Evolutionary conservation across 1,284 basidiomycete genomes (phyloP).

Genomic region (Apiotrichum sp.): DNA sequence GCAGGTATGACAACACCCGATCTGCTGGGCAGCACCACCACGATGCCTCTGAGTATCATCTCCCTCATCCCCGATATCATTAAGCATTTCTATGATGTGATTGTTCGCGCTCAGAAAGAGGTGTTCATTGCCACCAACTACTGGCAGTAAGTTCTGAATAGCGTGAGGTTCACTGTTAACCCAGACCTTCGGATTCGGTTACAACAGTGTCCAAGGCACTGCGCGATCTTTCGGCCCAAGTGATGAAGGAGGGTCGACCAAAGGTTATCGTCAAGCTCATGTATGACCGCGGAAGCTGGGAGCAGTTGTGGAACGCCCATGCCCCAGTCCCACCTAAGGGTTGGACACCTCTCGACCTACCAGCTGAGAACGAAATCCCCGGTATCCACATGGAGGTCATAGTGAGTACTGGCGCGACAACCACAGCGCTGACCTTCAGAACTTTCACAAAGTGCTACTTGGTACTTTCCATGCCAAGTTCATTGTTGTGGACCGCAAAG

Average conservation of each 20-base stretch:
- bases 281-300: conserved; percentile 61
- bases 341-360: conserved; percentile 57
- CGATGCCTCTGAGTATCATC: conserved; percentile 51
- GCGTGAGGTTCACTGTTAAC: neutral
- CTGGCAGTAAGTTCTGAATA: conserved; percentile 46
- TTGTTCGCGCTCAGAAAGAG: conserved; percentile 55
- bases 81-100: conserved; percentile 54
- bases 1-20: conserved; percentile 54
- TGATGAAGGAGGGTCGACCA: conserved; percentile 49
- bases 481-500: conserved; percentile 64
- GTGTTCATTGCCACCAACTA: conserved; percentile 60
- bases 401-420: conserved; percentile 25
- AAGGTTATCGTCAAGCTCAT: conserved; percentile 58
- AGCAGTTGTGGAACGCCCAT: conserved; percentile 55
- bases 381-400: conserved; percentile 61
- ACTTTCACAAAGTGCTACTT: conserved; percentile 54
- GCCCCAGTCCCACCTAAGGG: conserved; percentile 52
- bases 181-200: conserved; percentile 52
- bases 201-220: conserved; percentile 55
- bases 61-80: conserved; percentile 59
- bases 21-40: conserved; percentile 54
- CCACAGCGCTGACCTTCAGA: conserved; percentile 18
- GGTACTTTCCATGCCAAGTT: conserved; percentile 77
- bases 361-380: conserved; percentile 56
- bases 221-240: conserved; percentile 53